These are phyloP conservation scores for Phytophthora boehmeriae DNA, from an alignment of 352 stramenopile species.

Conservation along the genomic window DNA sequence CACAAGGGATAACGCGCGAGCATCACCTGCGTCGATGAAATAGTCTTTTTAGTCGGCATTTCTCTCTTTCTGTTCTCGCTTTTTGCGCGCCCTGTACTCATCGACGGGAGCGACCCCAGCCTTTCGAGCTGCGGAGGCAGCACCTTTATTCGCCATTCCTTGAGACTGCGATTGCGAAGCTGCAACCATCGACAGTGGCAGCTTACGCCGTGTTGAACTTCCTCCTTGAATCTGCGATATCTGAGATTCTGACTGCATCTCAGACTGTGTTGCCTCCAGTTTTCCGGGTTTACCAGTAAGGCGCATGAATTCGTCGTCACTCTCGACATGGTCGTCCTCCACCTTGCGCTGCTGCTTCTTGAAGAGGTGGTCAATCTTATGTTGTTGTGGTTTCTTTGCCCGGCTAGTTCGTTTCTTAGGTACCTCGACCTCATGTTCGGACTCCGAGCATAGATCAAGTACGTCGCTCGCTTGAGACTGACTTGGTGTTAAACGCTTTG, in stretches of 20 bases:
- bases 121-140: constrained; percentile 53
- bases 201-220: constrained; percentile 55
- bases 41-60: constrained; percentile 3
- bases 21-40: not conserved
- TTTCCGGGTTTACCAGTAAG: constrained; percentile 27
- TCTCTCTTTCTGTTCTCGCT: not conserved
- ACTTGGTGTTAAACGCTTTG: constrained; percentile 17
- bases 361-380: constrained; percentile 70
- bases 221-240: constrained; percentile 37
- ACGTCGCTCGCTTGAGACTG: constrained; percentile 30
- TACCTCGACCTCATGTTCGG: constrained; percentile 31
- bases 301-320: constrained; percentile 70
- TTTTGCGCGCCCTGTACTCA: constrained; percentile 24
- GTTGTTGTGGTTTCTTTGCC: constrained; percentile 46
- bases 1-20: not conserved
- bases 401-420: constrained; percentile 19
- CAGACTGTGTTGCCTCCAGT: constrained; percentile 20
- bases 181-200: constrained; percentile 73
- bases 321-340: constrained; percentile 70
- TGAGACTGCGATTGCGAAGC: constrained; percentile 57
- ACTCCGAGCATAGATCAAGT: constrained; percentile 63
- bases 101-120: constrained; percentile 68
- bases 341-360: constrained; percentile 37
- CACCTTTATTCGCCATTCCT: constrained; percentile 21
- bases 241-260: constrained; percentile 35